Evolutionary conservation across 2,329 filamentous ascomycete species (phyloP).

Genomic region (Chrysoporthe puriensis): DNA sequence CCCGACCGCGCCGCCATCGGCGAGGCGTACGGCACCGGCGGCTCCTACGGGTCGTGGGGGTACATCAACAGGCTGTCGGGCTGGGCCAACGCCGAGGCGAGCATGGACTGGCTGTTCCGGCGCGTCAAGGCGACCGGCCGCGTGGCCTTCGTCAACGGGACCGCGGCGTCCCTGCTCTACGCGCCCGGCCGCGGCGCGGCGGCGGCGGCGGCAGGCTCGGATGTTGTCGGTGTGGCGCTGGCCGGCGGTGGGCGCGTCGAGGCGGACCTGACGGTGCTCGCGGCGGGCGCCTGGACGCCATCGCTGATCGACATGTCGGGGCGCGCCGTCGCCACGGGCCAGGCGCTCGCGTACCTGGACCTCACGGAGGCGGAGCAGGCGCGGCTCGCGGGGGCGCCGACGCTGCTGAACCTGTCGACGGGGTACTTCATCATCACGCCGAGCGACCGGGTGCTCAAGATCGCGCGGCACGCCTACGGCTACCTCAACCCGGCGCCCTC

Average conservation of each 20-base stretch:
- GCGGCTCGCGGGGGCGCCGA: slow-evolving; percentile 67
- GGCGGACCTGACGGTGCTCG: slow-evolving; percentile 73
- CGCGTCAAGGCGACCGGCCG: slow-evolving; percentile 58
- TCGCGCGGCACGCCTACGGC: slow-evolving; percentile 71
- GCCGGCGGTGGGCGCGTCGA: slow-evolving; percentile 54
- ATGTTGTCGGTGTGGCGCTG: slow-evolving; percentile 40
- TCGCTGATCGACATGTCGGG: slow-evolving; percentile 77
- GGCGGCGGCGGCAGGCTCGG: too few relatives aligned
- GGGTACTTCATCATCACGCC: slow-evolving; percentile 80
- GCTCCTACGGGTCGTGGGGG: slow-evolving; percentile 64
- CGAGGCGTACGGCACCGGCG: slow-evolving; percentile 50
- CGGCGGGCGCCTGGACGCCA: slow-evolving; percentile 86
- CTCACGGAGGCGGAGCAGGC: slow-evolving; percentile 74
- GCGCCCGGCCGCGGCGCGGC: slow-evolving; percentile 26
- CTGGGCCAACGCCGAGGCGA: slow-evolving; percentile 78
- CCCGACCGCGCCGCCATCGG: slow-evolving; percentile 50
- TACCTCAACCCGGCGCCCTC: slow-evolving; percentile 58
- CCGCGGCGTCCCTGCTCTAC: slow-evolving; percentile 48
- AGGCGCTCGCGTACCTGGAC: slow-evolving; percentile 76
- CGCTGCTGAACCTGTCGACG: slow-evolving; percentile 70
- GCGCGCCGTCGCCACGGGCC: slow-evolving; percentile 78
- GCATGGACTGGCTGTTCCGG: slow-evolving; percentile 66
- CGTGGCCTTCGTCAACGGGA: slow-evolving; percentile 58
- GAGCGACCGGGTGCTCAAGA: slow-evolving; percentile 62
- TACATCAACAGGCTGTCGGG: slow-evolving; percentile 77